Percentiles rank a stretch among this genome's conserved stretches.
Conservation (phyloP, 1,284 basidiomycete species). For the Cutaneotrichosporon sp. region DNA sequence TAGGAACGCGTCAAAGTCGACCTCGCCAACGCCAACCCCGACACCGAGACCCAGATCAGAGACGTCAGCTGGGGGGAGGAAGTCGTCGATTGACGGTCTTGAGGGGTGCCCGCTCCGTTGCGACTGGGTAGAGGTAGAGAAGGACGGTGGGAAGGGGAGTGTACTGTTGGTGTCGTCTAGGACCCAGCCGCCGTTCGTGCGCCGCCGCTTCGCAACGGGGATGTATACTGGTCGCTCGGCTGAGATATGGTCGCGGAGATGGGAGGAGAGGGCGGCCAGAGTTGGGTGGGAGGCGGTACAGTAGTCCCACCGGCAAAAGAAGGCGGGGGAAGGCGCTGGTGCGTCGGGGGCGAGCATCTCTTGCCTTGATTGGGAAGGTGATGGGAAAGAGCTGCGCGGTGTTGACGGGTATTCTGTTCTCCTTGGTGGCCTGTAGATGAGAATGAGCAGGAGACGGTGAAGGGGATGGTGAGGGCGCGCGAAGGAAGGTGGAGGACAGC, state of each 20-base stretch:
- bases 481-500: too few species aligned
- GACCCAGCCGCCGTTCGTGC: constrained; percentile 20
- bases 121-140: not conserved
- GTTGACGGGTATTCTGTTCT: not conserved
- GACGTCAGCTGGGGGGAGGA: not conserved
- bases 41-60: not conserved
- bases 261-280: constrained; percentile 9
- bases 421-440: not conserved
- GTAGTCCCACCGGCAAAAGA: constrained; percentile 24
- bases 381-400: not conserved
- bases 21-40: not conserved
- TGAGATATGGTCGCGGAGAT: constrained; percentile 21
- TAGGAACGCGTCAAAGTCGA: constrained; percentile 25
- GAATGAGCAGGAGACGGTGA: not conserved
- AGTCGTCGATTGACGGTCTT: not conserved
- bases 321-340: not conserved
- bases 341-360: not conserved
- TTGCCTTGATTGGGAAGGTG: not conserved
- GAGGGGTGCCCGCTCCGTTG: not conserved
- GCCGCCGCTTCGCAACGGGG: constrained; percentile 17
- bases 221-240: constrained; percentile 19
- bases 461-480: not conserved
- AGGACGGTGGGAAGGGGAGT: not conserved
- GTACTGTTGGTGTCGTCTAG: constrained; percentile 12
- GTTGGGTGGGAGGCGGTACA: constrained; percentile 17